Evolutionary conservation across 306 rosid genomes (phyloP).

Genomic region (Quercus agrifolia): DNA sequence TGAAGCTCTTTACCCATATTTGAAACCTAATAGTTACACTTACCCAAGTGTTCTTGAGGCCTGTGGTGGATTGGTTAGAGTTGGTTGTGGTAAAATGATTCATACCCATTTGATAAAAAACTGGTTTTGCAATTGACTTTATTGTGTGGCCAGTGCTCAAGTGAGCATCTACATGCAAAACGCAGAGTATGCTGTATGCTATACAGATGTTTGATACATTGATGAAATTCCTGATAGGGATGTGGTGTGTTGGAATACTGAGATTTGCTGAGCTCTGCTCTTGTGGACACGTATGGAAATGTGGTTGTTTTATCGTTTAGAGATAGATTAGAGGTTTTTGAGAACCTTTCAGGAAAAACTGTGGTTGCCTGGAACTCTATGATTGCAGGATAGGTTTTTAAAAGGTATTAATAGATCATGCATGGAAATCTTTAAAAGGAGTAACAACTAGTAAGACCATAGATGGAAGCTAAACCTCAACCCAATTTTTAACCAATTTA

Average conservation of each 20-base stretch:
- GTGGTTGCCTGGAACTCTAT: conserved; percentile 76
- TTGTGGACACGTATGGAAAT: conserved; percentile 86
- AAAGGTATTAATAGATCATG: conserved; percentile 64
- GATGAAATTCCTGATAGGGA: conserved; percentile 71
- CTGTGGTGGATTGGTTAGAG: conserved; percentile 54
- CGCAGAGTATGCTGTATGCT: conserved; percentile 53
- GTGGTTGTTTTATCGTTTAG: conserved; percentile 41
- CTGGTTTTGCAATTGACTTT: conserved; percentile 50
- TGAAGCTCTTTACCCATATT: conserved; percentile 52
- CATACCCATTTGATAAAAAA: conserved; percentile 55
- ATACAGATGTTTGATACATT: conserved; percentile 29
- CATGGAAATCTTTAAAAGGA: conserved; percentile 56
- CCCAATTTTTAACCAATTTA: no score
- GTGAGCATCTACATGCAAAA: conserved; percentile 56
- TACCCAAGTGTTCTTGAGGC: conserved; percentile 76
- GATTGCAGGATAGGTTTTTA: conserved; percentile 51
- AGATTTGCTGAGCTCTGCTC: conserved; percentile 71
- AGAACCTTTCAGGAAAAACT: conserved; percentile 57
- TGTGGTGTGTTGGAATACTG: conserved; percentile 75
- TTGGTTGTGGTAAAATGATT: conserved; percentile 45
- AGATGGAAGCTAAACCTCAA: no score
- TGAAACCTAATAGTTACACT: conserved; percentile 57
- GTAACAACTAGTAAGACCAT: no score
- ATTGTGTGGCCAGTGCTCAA: conserved; percentile 55
- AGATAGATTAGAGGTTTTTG: conserved; percentile 62